Base-by-base conservation (phyloP, 2,329 filamentous ascomycete genomes). In the Trichoderma atroviride region DNA sequence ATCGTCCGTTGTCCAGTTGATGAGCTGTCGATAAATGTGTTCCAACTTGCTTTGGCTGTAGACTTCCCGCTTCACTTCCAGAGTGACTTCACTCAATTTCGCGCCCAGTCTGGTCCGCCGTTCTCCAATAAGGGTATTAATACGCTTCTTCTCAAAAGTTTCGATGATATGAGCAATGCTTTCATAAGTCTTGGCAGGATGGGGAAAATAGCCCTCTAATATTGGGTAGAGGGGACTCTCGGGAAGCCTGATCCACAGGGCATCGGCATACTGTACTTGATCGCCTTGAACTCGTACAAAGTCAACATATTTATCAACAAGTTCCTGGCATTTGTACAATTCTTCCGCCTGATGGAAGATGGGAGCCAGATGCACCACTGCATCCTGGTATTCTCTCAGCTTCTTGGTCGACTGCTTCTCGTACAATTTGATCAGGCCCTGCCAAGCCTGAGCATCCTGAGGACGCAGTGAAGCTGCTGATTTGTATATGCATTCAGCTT, bases 1-100 rank as follows among this genome's bases (percentile, higher is more conserved):
- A 76, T 99, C 96, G 74, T 98, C 93, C 69, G 83, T 88, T 11
- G 91, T 91, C 96, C 96, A 99, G 77, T 97, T 90, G 76, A 97
- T 94, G 62, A 97, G 86, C 63, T 93, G 87, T 69, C 88, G 88
- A 77, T 97, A 98, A 57, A 97, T 81, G 43, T 89, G 83, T 74
- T 94, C 93, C n/a, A 99, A 82, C 70, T 89, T 86, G 79, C 93
- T 97, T 71, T 88, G 85, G 35, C 83, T 83, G 73, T 92, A 90
- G 1, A 97, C 90, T 78, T 99, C 96, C 43, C 90, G 86, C 78
- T 95, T 97, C 60, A 97, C 96, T 71, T 97, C 92, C 2, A 88
- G 79, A 0, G 92, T 97, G 27, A 98, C 95, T 71, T 96, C 91
- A 52, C 88, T 90, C 69, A 97, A 85, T 57, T 88, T 91, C 11